These are phyloP conservation scores for Hylodesmum podocarpum DNA, from an alignment of 306 rosid genomes.

Conservation along the genomic window DNA sequence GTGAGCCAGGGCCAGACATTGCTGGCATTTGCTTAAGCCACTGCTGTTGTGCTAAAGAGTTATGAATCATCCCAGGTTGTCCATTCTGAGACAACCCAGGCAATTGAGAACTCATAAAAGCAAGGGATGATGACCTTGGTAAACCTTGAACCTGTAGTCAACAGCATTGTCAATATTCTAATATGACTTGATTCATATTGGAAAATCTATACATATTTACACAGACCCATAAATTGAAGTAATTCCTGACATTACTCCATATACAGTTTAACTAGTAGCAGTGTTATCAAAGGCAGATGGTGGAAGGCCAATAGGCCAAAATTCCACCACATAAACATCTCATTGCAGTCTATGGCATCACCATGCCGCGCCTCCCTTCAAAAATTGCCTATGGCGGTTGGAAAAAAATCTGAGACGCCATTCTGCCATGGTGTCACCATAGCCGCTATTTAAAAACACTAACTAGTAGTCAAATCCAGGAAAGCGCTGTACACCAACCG, in stretches of 20 bases:
- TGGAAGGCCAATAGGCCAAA: no score
- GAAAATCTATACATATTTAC: not conserved
- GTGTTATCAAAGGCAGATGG: no score
- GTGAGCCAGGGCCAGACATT: constrained; percentile 70
- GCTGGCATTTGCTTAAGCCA: constrained; percentile 88
- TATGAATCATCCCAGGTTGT: constrained; percentile 69
- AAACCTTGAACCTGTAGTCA: constrained; percentile 71
- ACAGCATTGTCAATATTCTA: constrained; percentile 23
- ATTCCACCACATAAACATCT: no score
- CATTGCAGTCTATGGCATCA: no score
- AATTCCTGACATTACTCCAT: not conserved
- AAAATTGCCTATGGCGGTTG: no score
- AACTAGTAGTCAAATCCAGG: no score
- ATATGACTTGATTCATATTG: not conserved
- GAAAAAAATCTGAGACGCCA: no score
- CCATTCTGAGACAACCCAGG: constrained; percentile 88
- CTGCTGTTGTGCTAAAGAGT: constrained; percentile 74
- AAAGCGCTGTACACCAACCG: no score
- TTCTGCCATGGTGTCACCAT: no score
- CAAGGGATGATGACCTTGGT: constrained; percentile 76
- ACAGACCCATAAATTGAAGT: not conserved
- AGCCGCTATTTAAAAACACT: no score
- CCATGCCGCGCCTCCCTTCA: no score
- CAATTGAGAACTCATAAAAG: constrained; percentile 78
- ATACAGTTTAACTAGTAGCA: constrained; percentile 4